Conservation (phyloP, 1,284 basidiomycete genomes). For the Cerioporus squamosus region DNA sequence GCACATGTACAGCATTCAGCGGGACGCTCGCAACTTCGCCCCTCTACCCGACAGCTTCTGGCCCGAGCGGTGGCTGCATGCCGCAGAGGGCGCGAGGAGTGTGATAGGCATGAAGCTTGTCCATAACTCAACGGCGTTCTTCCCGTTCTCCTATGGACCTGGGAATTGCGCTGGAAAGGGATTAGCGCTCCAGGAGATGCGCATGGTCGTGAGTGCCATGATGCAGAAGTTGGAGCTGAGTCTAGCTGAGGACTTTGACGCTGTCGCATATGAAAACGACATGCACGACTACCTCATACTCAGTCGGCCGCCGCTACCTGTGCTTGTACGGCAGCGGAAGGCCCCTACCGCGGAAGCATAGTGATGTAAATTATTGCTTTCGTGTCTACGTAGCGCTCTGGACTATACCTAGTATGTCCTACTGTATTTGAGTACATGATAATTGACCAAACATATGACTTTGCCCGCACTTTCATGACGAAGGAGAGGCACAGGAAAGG, state of each 20-base stretch:
- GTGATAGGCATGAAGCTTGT: conserved; percentile 20
- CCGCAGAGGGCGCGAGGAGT: conserved; percentile 7
- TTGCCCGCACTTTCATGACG: too few species aligned
- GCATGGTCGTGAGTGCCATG: conserved; percentile 31
- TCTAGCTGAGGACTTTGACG: conserved; percentile 28
- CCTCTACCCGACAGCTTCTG: conserved; percentile 33
- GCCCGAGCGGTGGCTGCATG: conserved; percentile 38
- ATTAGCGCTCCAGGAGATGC: conserved; percentile 33
- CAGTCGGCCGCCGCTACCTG: conserved; percentile 24
- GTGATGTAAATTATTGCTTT: too few species aligned
- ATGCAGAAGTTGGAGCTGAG: conserved; percentile 33
- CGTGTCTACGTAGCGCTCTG: too few species aligned
- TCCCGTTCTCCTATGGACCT: conserved; percentile 37
- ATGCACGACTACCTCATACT: conserved; percentile 30
- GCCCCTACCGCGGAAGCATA: too few species aligned
- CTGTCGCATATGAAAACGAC: conserved; percentile 26
- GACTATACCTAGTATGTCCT: too few species aligned
- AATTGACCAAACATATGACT: too few species aligned
- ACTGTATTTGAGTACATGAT: too few species aligned
- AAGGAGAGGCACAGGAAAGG: too few species aligned
- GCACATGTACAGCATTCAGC: conserved; percentile 35
- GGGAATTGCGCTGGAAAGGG: conserved; percentile 38
- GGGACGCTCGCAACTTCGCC: conserved; percentile 38
- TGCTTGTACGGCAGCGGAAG: conserved; percentile 10
- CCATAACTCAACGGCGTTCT: conserved; percentile 32